Base-by-base conservation (phyloP, 306 rosid genomes). In the Trifolium subterraneum region DNA sequence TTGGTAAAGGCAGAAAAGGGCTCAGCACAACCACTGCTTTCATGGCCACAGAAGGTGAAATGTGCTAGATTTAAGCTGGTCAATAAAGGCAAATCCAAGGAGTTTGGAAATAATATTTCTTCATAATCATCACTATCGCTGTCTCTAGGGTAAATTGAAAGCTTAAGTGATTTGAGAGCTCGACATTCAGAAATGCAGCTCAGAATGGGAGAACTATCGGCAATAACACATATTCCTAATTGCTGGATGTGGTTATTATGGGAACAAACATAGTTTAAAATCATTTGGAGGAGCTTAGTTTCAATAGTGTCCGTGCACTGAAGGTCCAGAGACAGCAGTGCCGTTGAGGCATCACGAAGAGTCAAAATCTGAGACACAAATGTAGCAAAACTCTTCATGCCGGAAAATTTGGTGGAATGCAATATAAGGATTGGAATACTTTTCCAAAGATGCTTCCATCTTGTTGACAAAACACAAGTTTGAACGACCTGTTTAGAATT, bases 371-470 rank as follows among this genome's bases (percentile, higher is more conserved):
- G 1, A 0, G 73, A 64, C 1, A 78, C 78, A 1, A 71, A 71
- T 39, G 27, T 41, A 41, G 10, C 35, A 58, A 78, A 78, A 20
- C 4, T 9, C 23, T 27, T 38, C 4, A 38, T 4, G 1, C 48
- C 41, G 12, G 29, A 3, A 31, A 78, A 71, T 16, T 19, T 4
- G 0, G 60, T 12, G 20, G 68, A 54, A 12, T 25, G 19, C 64
- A 58, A 25, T 6, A 22, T 5, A 25, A 58, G 64, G 1, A 19
- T 27, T 0, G 38, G 68, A 10, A 78, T 48, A 11, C 5, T 8
- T 38, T 71, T 78, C 73, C 73, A 78, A 27, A 71, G 73, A 33
- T 71, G 0, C 7, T 19, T 64, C 73, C 73, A 78, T 10, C 78
- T 59, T 0, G 14, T 55, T 4, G 82, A 78, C 6, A 78, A 8